A percentile compares a stretch with the other conserved stretches of the same genome.
phyloP scores from a whole-genome alignment of 2,329 filamentous ascomycete genomes.

The Fusarium burgessii region DNA sequence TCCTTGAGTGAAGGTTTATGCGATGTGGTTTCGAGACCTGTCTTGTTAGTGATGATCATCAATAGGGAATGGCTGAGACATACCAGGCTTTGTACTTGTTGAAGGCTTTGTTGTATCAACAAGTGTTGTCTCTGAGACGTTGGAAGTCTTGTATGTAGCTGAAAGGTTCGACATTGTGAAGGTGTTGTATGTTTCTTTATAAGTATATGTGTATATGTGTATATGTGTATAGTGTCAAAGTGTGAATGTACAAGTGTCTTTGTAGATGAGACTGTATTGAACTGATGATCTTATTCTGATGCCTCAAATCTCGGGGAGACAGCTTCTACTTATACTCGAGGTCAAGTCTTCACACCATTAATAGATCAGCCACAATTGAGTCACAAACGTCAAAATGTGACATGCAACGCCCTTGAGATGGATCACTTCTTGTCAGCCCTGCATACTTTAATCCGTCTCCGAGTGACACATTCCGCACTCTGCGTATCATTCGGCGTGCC shows the following conservation, averaged over 20 bases:
- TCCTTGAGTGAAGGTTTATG: constrained; percentile 39
- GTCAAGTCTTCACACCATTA: background rate
- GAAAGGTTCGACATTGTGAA: constrained; percentile 38
- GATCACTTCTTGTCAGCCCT: constrained; percentile 36
- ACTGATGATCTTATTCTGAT: constrained; percentile 9
- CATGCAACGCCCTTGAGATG: constrained; percentile 28
- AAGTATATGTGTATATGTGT: background rate
- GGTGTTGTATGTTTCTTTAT: background rate
- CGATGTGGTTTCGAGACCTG: constrained; percentile 8
- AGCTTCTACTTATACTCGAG: constrained; percentile 35
- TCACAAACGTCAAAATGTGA: constrained; percentile 26
- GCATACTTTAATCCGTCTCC: constrained; percentile 24
- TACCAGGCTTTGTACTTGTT: constrained; percentile 36
- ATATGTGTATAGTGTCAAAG: background rate
- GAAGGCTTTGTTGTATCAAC: constrained; percentile 35
- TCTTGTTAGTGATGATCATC: background rate
- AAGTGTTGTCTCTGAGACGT: constrained; percentile 44
- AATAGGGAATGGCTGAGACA: background rate
- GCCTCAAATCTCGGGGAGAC: constrained; percentile 1
- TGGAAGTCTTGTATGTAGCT: constrained; percentile 34
- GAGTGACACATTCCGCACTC: constrained; percentile 37
- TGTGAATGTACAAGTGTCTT: background rate
- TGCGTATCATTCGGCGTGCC: constrained; percentile 11
- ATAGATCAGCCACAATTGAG: constrained; percentile 26
- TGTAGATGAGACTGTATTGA: constrained; percentile 3